A percentile compares a stretch with the other conserved stretches of the same genome.
Conservation (phyloP, 176 grass and related monocot genomes). For the Dendrocalamus sinicus region DNA sequence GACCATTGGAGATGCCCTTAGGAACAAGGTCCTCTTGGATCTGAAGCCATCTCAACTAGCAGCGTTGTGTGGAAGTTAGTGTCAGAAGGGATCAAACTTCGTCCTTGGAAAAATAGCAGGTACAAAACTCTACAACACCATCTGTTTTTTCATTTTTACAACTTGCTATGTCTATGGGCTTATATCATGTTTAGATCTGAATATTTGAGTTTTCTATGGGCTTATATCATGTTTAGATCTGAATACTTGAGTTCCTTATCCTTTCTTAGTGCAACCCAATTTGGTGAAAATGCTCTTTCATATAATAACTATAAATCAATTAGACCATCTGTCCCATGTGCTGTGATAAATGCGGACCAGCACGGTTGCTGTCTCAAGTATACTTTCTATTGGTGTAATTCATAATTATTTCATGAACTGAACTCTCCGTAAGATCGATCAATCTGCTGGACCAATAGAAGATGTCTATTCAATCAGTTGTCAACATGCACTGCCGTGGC, state of each 20-base stretch:
- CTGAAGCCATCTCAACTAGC: slow-evolving; percentile 92
- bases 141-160: slow-evolving; percentile 16
- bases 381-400: slow-evolving; percentile 21
- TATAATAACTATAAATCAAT: slow-evolving; percentile 23
- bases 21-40: slow-evolving; percentile 88
- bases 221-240: slow-evolving; percentile 37
- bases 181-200: slow-evolving; percentile 35
- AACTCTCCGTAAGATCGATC: not conserved
- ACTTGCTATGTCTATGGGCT: not conserved
- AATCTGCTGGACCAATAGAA: slow-evolving; percentile 8
- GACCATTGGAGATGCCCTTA: no score
- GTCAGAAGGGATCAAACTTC: slow-evolving; percentile 96
- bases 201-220: not conserved
- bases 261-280: slow-evolving; percentile 15
- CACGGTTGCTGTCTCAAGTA: slow-evolving; percentile 27
- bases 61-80: slow-evolving; percentile 98
- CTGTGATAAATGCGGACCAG: slow-evolving; percentile 5
- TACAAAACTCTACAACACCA: slow-evolving; percentile 36
- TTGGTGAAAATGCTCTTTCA: slow-evolving; percentile 8
- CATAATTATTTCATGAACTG: slow-evolving; percentile 9
- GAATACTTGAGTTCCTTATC: slow-evolving; percentile 12
- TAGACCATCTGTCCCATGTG: not conserved
- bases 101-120: slow-evolving; percentile 89
- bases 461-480: not conserved
- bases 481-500: not conserved